Evolutionary conservation across 106 monocot species (phyloP).

Genomic region (Acorus gramineus): DNA sequence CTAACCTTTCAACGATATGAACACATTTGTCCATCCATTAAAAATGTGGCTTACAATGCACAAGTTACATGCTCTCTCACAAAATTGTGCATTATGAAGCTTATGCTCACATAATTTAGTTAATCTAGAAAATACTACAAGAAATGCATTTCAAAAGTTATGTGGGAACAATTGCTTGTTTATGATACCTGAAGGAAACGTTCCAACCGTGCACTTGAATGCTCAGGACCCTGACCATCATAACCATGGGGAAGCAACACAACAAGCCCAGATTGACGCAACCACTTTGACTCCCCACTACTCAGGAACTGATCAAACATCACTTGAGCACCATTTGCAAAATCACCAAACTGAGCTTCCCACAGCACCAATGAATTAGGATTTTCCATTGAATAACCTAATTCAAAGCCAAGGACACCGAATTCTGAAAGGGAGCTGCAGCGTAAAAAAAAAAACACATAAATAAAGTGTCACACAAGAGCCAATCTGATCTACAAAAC

Average conservation of each 20-base stretch:
- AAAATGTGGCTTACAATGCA: no score
- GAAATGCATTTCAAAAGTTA: background rate
- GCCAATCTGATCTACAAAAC: no score
- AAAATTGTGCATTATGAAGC: no score
- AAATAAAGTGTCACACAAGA: background rate
- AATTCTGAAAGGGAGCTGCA: constrained; percentile 94
- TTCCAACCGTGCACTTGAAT: constrained; percentile 84
- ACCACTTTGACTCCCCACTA: constrained; percentile 95
- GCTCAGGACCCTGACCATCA: constrained; percentile 99
- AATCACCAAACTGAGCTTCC: constrained; percentile 99
- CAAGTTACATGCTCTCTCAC: no score
- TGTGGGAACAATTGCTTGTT: background rate
- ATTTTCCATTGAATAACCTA: constrained; percentile 99
- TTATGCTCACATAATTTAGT: no score
- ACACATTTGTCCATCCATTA: no score
- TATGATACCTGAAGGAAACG: constrained; percentile 79
- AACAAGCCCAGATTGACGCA: constrained; percentile 86
- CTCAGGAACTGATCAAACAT: constrained; percentile 97
- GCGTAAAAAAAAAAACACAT: constrained; percentile 1
- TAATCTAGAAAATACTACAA: no score
- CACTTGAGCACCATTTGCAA: constrained; percentile 95
- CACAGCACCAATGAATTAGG: constrained; percentile 93
- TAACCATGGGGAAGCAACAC: constrained; percentile 95
- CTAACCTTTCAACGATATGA: no score
- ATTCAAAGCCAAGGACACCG: constrained; percentile 92